Base-by-base conservation (phyloP, 129 eudicot genomes). In the Pulicaria dysenterica region DNA sequence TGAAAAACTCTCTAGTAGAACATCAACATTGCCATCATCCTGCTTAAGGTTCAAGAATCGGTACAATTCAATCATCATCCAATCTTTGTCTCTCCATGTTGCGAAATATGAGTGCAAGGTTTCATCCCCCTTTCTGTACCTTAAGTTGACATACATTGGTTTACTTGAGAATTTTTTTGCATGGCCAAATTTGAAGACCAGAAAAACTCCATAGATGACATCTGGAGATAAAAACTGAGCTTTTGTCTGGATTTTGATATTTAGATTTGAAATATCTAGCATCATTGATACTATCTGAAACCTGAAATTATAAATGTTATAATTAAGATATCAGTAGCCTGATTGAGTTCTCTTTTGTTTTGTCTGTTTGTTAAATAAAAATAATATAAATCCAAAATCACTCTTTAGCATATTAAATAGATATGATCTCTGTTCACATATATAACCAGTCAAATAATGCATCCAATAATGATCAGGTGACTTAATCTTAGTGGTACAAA, bases 21-120 rank as follows among this genome's bases (percentile, higher is more conserved):
- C 43, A 36, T 68, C 59, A 68, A 37, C 14, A 34, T 6, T n/a
- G n/a, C 5, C 16, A 6, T 11, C 44, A n/a, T 66, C 42, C 31
- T n/a, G n/a, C n/a, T 67, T 7, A 8, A 12, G 5, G 47, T 48
- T 48, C 11, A 36, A 36, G 44, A 67, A 67, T 8, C 72, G 57
- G 3, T 3, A 67, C 58, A 67, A 34, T n/a, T 50, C 73, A 15
- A 68, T 49, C 73, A 50, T 50, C 73, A 69, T 50, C 73, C 73
- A 69, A 2, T 53, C 48, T 1, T 69, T 37, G 4, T 50, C 37
- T 50, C 73, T 69, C 37, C 47, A 15, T 38, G 60, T 53, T 14
- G 73, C 61, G 8, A 69, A 69, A 39, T 50, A 51, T 37, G 73
- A 61, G 38, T 50, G 60, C 5, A 51, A 50, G 19, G 16, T 51